phyloP scores from a whole-genome alignment of 2,329 filamentous ascomycete species.

The Alternaria brassicae region DNA sequence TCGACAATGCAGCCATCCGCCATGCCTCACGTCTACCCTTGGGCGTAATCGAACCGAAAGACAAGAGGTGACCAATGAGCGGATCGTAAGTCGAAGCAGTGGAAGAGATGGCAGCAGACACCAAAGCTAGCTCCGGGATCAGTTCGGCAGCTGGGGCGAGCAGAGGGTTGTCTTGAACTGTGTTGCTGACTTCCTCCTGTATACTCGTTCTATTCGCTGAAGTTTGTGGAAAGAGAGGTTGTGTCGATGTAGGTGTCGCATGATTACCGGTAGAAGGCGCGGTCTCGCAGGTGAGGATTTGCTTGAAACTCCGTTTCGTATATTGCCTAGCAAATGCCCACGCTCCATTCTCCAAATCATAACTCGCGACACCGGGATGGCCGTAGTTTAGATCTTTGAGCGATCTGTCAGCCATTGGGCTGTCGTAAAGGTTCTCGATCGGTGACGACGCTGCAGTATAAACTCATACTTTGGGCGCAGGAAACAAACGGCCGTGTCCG shows the following conservation, averaged over 20 bases:
- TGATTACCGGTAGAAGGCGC: constrained; percentile 23
- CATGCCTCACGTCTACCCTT: constrained; percentile 40
- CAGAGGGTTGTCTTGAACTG: constrained; percentile 31
- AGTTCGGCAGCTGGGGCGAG: constrained; percentile 31
- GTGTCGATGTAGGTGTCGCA: constrained; percentile 20
- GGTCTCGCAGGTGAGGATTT: constrained; percentile 33
- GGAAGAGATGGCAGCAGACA: constrained; percentile 41
- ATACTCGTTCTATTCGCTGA: constrained; percentile 9
- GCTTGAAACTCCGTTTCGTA: constrained; percentile 29
- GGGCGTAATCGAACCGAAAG: constrained; percentile 64
- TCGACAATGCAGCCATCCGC: constrained; percentile 43
- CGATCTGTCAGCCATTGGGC: constrained; percentile 65
- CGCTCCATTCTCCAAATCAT: constrained; percentile 54
- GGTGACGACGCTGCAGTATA: constrained; percentile 7
- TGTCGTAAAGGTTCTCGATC: constrained; percentile 38
- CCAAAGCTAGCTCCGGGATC: constrained; percentile 31
- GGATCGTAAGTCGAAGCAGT: constrained; percentile 50
- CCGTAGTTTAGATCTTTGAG: constrained; percentile 60
- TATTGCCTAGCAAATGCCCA: constrained; percentile 59
- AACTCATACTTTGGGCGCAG: constrained; percentile 35
- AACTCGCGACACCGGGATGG: constrained; percentile 60
- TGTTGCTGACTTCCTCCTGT: constrained; percentile 24
- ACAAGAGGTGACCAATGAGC: constrained; percentile 56
- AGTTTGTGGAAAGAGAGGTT: constrained; percentile 4
- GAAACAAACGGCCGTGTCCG: background rate